Evolutionary conservation across 176 grass and related monocot genomes (phyloP), one percentile per base, ranked within the genome.

Genomic region (Lolium perenne): DNA sequence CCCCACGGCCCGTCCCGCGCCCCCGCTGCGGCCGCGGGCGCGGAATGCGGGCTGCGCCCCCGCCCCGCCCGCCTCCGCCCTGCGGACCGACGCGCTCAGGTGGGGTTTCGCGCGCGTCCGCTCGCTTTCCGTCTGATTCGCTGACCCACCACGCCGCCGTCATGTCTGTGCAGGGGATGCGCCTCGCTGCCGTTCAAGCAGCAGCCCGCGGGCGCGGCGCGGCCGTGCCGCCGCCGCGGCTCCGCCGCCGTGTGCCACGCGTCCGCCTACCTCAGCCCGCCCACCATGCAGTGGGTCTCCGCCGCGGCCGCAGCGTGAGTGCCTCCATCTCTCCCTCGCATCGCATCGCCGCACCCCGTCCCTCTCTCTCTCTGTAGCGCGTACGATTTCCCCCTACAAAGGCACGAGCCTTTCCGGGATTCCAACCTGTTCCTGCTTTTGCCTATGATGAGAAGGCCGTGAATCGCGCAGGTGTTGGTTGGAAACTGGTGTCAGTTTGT

Each of bases 251-350:
- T 94, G 13, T 93, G 94, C 76, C 84, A 46, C 53, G 77, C 92
- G 21, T 82, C 90, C 56, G 84, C 82, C 55, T 38, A 91, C 49
- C 48, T 98, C 8, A 88, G 61, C 73, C 84, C 84, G 16, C 65
- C 6, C 16, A 91, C 94, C n/a, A 88, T 95, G 78, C 90, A 94
- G 32, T 98, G 97, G 97, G 77, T 90, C 77, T 95, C 92, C 23
- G 90, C 90, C 26, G 86, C 88, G 59, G 93, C 97, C 18, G 54
- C 79, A 49, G 92, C 88, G 97, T 99, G 82, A 94, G 95, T 89
- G 8, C 54, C 22, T 7, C 3, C n/a, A 55, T 11, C 46, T 25
- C 23, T 13, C 47, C 25, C 47, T 25, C 9, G n/a, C n/a, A n/a
- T n/a, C n/a, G n/a, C n/a, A n/a, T 60, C 41, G 14, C 18, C 45